phyloP scores from a whole-genome alignment of 495 filamentous ascomycete genomes.

The Diplogelasinospora grovesii region DNA sequence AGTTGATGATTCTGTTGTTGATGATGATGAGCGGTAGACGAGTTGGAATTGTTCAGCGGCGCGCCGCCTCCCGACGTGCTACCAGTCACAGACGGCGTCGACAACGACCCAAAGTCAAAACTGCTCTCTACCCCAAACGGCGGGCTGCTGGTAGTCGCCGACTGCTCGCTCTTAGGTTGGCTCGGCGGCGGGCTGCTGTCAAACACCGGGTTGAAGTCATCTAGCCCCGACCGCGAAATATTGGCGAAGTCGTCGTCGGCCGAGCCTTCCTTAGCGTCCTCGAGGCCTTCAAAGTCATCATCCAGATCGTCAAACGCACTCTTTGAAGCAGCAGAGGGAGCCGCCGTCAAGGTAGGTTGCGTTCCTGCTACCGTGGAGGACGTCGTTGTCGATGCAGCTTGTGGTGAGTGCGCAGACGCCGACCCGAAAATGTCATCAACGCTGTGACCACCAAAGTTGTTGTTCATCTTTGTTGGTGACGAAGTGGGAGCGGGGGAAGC shows the following conservation, averaged over 20 bases:
- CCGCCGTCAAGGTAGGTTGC: slow-evolving; percentile 10
- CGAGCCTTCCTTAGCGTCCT: slow-evolving; percentile 86
- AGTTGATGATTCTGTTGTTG: too few species aligned
- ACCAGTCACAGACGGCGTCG: slow-evolving; percentile 36
- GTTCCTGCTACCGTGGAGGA: too few species aligned
- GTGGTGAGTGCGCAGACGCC: slow-evolving; percentile 4
- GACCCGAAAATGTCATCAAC: slow-evolving; percentile 31
- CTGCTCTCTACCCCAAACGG: slow-evolving; percentile 41
- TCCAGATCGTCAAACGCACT: slow-evolving; percentile 69
- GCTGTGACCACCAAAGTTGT: slow-evolving; percentile 13
- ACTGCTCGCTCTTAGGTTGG: slow-evolving; percentile 45
- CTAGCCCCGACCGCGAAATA: slow-evolving; percentile 50
- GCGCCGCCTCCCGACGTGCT: slow-evolving; percentile 44
- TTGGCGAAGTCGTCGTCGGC: slow-evolving; percentile 78
- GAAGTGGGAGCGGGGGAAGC: slow-evolving; percentile 14
- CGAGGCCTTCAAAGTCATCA: slow-evolving; percentile 78
- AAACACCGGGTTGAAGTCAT: slow-evolving; percentile 62
- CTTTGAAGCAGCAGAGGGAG: slow-evolving; percentile 27
- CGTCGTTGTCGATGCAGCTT: slow-evolving; percentile 3
- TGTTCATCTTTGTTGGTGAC: slow-evolving; percentile 8
- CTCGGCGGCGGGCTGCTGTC: slow-evolving; percentile 50
- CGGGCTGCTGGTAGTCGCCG: slow-evolving; percentile 27
- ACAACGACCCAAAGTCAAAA: slow-evolving; percentile 42
- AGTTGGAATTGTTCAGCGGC: slow-evolving; percentile 32
- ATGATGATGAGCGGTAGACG: too few species aligned